These are phyloP conservation scores for Apiotrichum laibachii DNA, from an alignment of 1,284 basidiomycete genomes.

Conservation along the genomic window DNA sequence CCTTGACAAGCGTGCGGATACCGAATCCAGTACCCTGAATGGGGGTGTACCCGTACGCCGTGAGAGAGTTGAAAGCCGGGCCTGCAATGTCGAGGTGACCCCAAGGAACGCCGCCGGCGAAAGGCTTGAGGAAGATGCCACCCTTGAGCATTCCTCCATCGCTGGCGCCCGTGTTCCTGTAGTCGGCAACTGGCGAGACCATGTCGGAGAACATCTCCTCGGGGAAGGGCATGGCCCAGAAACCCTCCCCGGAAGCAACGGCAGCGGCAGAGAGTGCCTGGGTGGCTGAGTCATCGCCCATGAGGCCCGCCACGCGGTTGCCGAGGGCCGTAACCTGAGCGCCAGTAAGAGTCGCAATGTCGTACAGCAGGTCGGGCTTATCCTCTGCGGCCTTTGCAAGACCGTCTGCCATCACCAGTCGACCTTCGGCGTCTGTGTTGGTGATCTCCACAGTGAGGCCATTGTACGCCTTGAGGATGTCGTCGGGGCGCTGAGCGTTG, in stretches of 20 bases:
- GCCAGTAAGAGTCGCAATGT: conserved; percentile 22
- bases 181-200: conserved; percentile 17
- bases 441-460: conserved; percentile 21
- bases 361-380: conserved; percentile 21
- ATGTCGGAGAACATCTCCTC: conserved; percentile 23
- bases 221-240: conserved; percentile 25
- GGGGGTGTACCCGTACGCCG: too few species aligned
- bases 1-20: too few species aligned
- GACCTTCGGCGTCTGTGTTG: conserved; percentile 25
- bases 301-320: conserved; percentile 20
- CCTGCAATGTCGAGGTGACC: too few species aligned
- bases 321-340: conserved; percentile 21
- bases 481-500: conserved; percentile 17
- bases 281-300: conserved; percentile 22
- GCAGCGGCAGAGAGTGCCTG: conserved; percentile 13
- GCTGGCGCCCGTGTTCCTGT: conserved; percentile 14
- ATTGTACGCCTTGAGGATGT: conserved; percentile 20
- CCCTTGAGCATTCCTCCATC: conserved; percentile 23
- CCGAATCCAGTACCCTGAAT: too few species aligned
- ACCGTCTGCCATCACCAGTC: conserved; percentile 23
- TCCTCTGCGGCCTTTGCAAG: conserved; percentile 15
- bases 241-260: conserved; percentile 11
- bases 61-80: too few species aligned
- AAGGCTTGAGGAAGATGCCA: conserved; percentile 22
- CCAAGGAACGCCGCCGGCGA: too few species aligned